Evolutionary conservation across 495 filamentous ascomycete species (phyloP), one percentile per base, ranked within the genome.

Genomic region (Neurospora sp.): DNA sequence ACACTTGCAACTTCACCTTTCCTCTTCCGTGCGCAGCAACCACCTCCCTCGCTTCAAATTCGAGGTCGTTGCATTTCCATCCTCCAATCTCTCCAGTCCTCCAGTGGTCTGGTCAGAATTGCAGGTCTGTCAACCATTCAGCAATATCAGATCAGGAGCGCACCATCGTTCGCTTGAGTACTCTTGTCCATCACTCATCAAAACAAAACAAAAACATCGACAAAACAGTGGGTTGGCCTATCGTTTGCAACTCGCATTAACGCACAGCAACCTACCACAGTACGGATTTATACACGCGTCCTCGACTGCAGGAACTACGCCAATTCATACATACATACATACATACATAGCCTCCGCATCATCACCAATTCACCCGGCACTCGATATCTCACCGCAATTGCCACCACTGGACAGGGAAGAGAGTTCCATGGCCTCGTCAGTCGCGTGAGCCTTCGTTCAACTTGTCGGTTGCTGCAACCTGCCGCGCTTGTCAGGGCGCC

Each of bases 311-410:
- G 12, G 62, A 71, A 72, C 41, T 12, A 31, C 39, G 73, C 69
- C 54, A 31, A 62, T 31, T 8, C 23, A 14, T 18, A 35, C 12
- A 16, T 27, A 27, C 23, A 14, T 18, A 35, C 12, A 16, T 27
- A 27, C 27, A 27, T 62, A 62, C 6, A 31, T 31, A 31, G 10
- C 48, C 48, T 59, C 23, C 23, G 11, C 48, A 62, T 14, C 39
- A 38, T 59, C 35, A 7, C 38, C 11, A 23, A 10, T 69, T 18
- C 14, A 70, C 37, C 39, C 48, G 31, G 42, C 41, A 20, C 62
- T 20, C 12, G 27, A 42, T 7, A 12, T 40, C 69, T 46, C 44
- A 18, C 37, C 66, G n/a, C n/a, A 40, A 80, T 80, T 76, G 27
- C 23, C 54, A 14, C 54, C 27, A 66, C 14, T 18, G 27, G 27